Percentiles rank a stretch among this genome's conserved stretches.
phyloP scores from a whole-genome alignment of 495 filamentous ascomycete genomes.

The Pyronema domesticum region DNA sequence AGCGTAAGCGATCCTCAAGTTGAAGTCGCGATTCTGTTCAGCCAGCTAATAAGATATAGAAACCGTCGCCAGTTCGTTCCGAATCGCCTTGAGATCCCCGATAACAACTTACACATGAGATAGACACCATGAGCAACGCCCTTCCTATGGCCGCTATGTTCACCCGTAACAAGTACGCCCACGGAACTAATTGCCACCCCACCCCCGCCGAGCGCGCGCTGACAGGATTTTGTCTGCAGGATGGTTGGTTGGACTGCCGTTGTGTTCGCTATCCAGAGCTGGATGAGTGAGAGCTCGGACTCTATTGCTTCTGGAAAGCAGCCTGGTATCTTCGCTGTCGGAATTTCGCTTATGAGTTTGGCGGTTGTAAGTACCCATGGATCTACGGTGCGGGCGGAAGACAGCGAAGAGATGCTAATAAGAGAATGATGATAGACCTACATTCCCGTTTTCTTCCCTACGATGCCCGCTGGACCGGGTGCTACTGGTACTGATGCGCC shows the following conservation, averaged over 20 bases:
- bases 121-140: constrained; percentile 20
- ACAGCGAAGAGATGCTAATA: not conserved
- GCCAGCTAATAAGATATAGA: not conserved
- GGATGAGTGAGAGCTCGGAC: constrained; percentile 21
- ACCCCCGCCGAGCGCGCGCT: not conserved
- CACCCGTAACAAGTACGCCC: constrained; percentile 21
- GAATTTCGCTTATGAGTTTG: constrained; percentile 21
- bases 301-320: constrained; percentile 22
- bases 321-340: constrained; percentile 20
- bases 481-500: constrained; percentile 6
- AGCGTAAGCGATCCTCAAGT: constrained; percentile 7
- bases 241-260: constrained; percentile 14
- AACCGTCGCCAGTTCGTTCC: constrained; percentile 12
- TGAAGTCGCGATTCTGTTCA: no score
- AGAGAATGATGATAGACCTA: constrained; percentile 9
- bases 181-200: not conserved
- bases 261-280: constrained; percentile 22
- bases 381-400: not conserved
- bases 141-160: constrained; percentile 26
- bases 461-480: constrained; percentile 1
- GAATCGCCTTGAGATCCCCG: not conserved
- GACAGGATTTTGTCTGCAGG: not conserved
- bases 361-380: constrained; percentile 7
- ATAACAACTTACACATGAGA: not conserved
- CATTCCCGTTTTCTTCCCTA: constrained; percentile 19